Evolutionary conservation across 2,329 filamentous ascomycete genomes (phyloP), one percentile per base, ranked within the genome.

Genomic region (Cladophialophora immunda): DNA sequence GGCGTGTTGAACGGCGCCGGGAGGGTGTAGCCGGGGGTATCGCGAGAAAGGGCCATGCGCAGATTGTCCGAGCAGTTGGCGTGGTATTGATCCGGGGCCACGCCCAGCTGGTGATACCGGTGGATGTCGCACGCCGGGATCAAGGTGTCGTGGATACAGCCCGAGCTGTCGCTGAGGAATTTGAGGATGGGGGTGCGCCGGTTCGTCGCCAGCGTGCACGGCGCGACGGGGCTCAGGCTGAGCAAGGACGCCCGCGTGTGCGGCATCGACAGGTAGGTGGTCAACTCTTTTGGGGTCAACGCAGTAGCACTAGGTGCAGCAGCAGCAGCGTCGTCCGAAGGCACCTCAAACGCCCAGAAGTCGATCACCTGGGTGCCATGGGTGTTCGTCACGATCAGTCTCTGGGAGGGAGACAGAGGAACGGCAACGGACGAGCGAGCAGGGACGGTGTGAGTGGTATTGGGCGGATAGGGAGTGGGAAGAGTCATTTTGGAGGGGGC

Each of bases 311-410:
- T n/a, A n/a, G n/a, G n/a, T n/a, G n/a, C n/a, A n/a, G n/a, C n/a
- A n/a, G n/a, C n/a, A n/a, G 58, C 64, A n/a, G 47, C 6, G 52
- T 9, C 15, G 17, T 3, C 29, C n/a, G 30, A 25, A 17, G 61
- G 57, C 15, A 80, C 73, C 11, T 80, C 78, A 66, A 84, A 81
- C 2, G 80, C 81, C 81, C 81, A 84, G 54, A 82, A 83, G 70
- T 85, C 83, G 47, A 84, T 76, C 22, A 85, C 82, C 73, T 84
- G 82, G 59, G 81, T 81, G 59, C 82, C 83, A 64, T 80, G 73
- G 1, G 81, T 83, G 73, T 84, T 84, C 71, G 77, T 79, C 64
- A 84, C 77, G 64, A 79, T 82, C 68, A 84, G 76, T 45, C 75
- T 77, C 67, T 84, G 81, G 34, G 76, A 75, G 5, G 71, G 62